Evolutionary conservation across 768 basidiomycete genomes (phyloP).

Genomic region (Lyophyllum atratum): DNA sequence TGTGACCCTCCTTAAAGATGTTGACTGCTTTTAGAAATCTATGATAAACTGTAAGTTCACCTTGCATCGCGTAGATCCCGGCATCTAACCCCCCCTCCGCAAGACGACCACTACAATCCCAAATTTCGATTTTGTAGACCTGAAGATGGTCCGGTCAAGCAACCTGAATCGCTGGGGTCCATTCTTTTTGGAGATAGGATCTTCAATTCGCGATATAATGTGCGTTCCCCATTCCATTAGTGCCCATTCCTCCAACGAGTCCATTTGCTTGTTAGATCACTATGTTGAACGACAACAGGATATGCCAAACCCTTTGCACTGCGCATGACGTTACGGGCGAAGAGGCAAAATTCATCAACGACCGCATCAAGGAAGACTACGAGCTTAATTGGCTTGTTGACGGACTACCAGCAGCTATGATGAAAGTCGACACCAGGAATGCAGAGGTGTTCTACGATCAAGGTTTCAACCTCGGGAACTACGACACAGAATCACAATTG

Average conservation of each 20-base stretch:
- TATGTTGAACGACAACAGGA: constrained; percentile 76
- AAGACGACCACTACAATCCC: constrained; percentile 93
- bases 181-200: constrained; percentile 98
- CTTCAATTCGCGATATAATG: constrained; percentile 87
- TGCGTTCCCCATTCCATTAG: constrained; percentile 34
- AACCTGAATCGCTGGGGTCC: constrained; percentile 86
- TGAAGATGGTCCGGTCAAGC: constrained; percentile 65
- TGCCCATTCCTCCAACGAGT: background rate
- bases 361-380: constrained; percentile 90
- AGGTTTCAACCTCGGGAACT: constrained; percentile 90
- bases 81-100: constrained; percentile 8
- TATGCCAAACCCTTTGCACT: constrained; percentile 78
- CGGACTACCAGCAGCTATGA: constrained; percentile 91
- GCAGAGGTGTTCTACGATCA: constrained; percentile 91
- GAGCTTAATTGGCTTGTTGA: constrained; percentile 95
- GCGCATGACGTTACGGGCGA: constrained; percentile 55
- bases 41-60: constrained; percentile 75
- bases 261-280: constrained; percentile 53
- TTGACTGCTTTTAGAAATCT: constrained; percentile 67
- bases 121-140: constrained; percentile 87
- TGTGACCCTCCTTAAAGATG: background rate
- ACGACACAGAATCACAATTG: constrained; percentile 57
- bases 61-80: background rate
- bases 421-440: constrained; percentile 79
- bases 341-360: constrained; percentile 88